Conservation (phyloP, 139 green algal genomes). For the Limnomonas spitsbergensis region DNA sequence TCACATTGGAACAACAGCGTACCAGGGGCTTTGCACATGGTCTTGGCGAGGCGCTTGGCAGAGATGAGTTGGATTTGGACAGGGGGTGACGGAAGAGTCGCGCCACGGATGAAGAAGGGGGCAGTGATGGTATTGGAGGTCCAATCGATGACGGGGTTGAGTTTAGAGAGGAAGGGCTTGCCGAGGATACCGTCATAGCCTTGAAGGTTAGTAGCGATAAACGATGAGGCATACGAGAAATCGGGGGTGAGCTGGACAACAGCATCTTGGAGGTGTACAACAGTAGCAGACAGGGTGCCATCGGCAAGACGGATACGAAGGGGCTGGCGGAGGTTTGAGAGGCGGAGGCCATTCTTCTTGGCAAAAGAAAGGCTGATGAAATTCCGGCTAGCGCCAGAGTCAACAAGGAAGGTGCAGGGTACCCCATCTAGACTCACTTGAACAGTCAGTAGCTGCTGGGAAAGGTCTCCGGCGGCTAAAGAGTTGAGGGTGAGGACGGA, state of each 20-base stretch:
- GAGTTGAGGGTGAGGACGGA: too few species aligned
- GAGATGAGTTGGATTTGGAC: neutral
- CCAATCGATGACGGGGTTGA: conserved; percentile 19
- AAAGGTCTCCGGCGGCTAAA: too few species aligned
- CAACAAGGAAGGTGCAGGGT: too few species aligned
- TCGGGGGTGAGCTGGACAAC: neutral
- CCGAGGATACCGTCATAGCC: conserved; percentile 25
- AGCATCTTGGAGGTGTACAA: neutral
- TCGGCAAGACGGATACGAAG: conserved; percentile 1
- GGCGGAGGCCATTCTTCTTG: too few species aligned
- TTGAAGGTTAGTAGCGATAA: conserved; percentile 2
- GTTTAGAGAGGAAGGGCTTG: conserved; percentile 14
- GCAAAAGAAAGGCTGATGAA: too few species aligned
- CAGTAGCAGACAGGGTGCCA: neutral
- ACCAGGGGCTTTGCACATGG: neutral
- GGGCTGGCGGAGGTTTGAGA: too few species aligned
- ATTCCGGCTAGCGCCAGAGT: too few species aligned
- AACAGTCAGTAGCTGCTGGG: too few species aligned
- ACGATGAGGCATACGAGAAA: neutral
- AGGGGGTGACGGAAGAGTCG: neutral
- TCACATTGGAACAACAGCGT: neutral
- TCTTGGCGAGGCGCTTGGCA: conserved; percentile 1
- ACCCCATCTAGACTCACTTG: too few species aligned
- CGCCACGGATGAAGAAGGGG: neutral
- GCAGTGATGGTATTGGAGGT: conserved; percentile 11